These are phyloP conservation scores for Globisporangium uncinulatum DNA, from an alignment of 352 stramenopile species.

Conservation along the genomic window DNA sequence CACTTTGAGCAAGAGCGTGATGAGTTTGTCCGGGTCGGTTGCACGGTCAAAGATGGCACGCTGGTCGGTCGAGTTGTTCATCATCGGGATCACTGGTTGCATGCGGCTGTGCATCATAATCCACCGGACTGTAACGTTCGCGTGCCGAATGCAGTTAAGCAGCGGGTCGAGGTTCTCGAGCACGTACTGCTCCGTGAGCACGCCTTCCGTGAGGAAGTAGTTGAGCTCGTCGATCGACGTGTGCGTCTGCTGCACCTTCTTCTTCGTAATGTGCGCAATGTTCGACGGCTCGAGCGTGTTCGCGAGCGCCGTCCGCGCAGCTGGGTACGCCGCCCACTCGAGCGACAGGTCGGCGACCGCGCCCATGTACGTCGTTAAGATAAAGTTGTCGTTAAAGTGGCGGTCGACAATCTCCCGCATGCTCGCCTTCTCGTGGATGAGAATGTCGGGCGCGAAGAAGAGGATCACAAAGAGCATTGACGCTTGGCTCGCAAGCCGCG, in stretches of 20 bases:
- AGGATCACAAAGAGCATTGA: conserved; percentile 95
- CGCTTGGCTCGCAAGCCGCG: conserved; percentile 85
- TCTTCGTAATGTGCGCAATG: conserved; percentile 86
- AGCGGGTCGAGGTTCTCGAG: conserved; percentile 90
- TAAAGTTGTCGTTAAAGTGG: conserved; percentile 96
- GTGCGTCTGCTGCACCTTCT: conserved; percentile 82
- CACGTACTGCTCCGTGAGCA: conserved; percentile 92
- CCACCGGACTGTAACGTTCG: conserved; percentile 93
- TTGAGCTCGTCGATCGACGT: conserved; percentile 88
- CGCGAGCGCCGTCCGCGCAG: conserved; percentile 83
- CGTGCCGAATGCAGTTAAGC: conserved; percentile 88
- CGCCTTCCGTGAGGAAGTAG: conserved; percentile 88
- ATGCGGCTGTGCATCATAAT: conserved; percentile 92
- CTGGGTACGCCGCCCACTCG: conserved; percentile 90
- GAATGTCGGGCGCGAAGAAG: conserved; percentile 90
- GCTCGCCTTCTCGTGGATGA: conserved; percentile 89
- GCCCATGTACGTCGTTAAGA: conserved; percentile 94
- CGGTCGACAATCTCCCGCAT: conserved; percentile 95
- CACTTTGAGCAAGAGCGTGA: conserved; percentile 90
- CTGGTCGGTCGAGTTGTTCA: conserved; percentile 79
- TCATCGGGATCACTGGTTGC: conserved; percentile 82
- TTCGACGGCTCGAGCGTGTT: conserved; percentile 87
- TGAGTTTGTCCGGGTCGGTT: conserved; percentile 80
- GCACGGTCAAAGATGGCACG: conserved; percentile 79
- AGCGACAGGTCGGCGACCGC: conserved; percentile 89